A percentile compares a stretch with the other conserved stretches of the same genome.
Evolutionary conservation across 176 grass and related monocot genomes (phyloP).

Genomic region (Lolium perenne): DNA sequence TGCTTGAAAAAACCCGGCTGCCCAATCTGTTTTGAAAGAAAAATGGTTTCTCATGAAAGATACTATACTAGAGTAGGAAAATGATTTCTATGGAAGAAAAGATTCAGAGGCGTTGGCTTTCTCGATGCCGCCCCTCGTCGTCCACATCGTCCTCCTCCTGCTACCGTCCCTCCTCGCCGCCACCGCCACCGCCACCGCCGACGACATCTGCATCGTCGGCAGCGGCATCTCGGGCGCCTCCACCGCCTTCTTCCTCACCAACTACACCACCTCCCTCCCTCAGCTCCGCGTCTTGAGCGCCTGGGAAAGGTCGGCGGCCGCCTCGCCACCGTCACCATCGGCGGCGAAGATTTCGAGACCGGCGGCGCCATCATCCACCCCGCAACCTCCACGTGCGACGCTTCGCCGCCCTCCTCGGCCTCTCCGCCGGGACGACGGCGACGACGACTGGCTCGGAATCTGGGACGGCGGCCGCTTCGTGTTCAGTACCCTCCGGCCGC

Average conservation of each 20-base stretch:
- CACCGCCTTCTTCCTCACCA: conserved; percentile 79
- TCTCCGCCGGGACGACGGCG: conserved; percentile 32
- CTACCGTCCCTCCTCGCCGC: neutral
- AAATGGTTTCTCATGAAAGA: neutral
- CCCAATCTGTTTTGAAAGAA: neutral
- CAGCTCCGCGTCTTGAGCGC: conserved; percentile 77
- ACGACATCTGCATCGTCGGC: conserved; percentile 77
- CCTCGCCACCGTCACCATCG: conserved; percentile 59
- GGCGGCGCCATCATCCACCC: conserved; percentile 79
- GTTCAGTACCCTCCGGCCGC: conserved; percentile 72
- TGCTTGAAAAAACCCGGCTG: neutral
- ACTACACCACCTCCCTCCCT: conserved; percentile 51
- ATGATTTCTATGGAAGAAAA: neutral
- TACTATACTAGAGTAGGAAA: neutral
- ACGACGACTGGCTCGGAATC: conserved; percentile 73
- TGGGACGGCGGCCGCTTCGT: conserved; percentile 76
- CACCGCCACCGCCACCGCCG: neutral
- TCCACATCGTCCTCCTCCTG: neutral
- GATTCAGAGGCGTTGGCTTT: neutral
- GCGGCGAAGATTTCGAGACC: conserved; percentile 75
- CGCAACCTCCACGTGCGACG: conserved; percentile 67
- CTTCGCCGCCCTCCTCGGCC: conserved; percentile 66
- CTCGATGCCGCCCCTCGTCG: conserved; percentile 14
- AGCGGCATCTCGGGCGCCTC: conserved; percentile 83
- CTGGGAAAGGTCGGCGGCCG: conserved; percentile 63